A percentile compares a stretch with the other conserved stretches of the same genome.
Conservation (phyloP, 169 alveolate species). For the Plasmodium inui region DNA sequence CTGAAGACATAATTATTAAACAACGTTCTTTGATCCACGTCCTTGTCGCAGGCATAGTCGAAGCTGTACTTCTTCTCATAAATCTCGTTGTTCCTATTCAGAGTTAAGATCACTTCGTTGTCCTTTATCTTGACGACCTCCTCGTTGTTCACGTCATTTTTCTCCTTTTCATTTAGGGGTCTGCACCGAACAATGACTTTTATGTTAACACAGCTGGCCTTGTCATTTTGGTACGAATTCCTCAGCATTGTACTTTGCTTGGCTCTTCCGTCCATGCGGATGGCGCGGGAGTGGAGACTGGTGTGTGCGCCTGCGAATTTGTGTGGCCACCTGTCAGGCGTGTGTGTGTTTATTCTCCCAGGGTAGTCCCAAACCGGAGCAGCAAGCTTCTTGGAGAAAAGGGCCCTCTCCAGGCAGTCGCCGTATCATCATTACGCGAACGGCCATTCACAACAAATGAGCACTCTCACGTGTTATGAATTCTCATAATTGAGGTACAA, state of each 20-base stretch:
- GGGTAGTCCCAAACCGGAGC: not conserved
- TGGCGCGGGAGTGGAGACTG: not conserved
- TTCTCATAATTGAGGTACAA: not conserved
- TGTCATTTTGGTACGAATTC: conserved; percentile 46
- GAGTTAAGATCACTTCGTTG: conserved; percentile 79
- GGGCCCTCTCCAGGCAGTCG: not conserved
- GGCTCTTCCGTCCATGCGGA: not conserved
- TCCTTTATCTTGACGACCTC: conserved; percentile 64
- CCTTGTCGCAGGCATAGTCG: conserved; percentile 71
- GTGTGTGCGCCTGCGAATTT: not conserved
- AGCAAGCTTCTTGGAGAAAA: not conserved
- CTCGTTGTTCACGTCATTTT: conserved; percentile 71
- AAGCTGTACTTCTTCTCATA: conserved; percentile 75
- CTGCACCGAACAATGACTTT: conserved; percentile 90
- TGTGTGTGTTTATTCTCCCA: not conserved
- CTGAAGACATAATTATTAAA: conserved; percentile 86
- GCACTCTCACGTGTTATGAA: not conserved
- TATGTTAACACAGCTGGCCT: conserved; percentile 79
- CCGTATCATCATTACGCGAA: not conserved
- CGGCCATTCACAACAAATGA: not conserved
- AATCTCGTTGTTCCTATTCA: conserved; percentile 74
- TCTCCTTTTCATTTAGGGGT: conserved; percentile 87
- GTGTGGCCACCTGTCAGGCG: not conserved
- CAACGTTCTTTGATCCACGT: conserved; percentile 75
- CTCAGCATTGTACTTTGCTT: conserved; percentile 37